Evolutionary conservation across 768 basidiomycete species (phyloP).

Genomic region (Leccinellum luteum): DNA sequence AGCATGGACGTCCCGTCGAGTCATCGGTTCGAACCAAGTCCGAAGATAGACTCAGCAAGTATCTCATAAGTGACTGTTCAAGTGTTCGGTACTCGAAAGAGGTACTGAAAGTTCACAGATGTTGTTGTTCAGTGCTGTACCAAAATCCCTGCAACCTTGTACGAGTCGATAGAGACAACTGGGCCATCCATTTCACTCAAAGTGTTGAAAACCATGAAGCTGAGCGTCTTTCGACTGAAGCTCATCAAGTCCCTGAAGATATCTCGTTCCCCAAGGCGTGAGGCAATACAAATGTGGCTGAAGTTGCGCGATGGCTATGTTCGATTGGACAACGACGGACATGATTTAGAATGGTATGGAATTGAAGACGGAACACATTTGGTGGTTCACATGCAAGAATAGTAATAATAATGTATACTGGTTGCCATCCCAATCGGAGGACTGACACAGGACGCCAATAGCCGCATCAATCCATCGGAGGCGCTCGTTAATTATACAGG

Average conservation of each 20-base stretch:
- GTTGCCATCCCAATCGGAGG: not conserved
- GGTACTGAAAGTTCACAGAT: conserved; percentile 18
- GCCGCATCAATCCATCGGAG: conserved; percentile 6
- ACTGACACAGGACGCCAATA: conserved; percentile 12
- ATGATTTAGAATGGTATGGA: conserved; percentile 69
- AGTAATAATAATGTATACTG: conserved; percentile 1
- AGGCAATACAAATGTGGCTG: conserved; percentile 51
- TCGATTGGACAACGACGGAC: conserved; percentile 49
- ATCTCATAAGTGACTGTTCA: conserved; percentile 52
- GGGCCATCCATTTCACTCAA: conserved; percentile 38
- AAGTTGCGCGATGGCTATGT: conserved; percentile 50
- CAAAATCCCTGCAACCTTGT: conserved; percentile 21
- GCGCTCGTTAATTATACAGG: conserved; percentile 8
- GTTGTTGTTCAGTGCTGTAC: conserved; percentile 30
- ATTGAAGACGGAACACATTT: conserved; percentile 52
- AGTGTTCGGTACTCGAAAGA: not conserved
- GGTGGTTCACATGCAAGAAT: conserved; percentile 23
- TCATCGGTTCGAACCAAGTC: conserved; percentile 24
- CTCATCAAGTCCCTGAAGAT: conserved; percentile 49
- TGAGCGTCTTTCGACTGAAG: conserved; percentile 64
- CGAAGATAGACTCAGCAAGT: conserved; percentile 55
- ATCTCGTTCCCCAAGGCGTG: conserved; percentile 23
- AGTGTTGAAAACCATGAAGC: conserved; percentile 66
- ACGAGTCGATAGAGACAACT: conserved; percentile 13
- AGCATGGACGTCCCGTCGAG: conserved; percentile 54